These are phyloP conservation scores for Cryptococcus jaspeensis DNA, from an alignment of 1,284 basidiomycete species.

Conservation along the genomic window DNA sequence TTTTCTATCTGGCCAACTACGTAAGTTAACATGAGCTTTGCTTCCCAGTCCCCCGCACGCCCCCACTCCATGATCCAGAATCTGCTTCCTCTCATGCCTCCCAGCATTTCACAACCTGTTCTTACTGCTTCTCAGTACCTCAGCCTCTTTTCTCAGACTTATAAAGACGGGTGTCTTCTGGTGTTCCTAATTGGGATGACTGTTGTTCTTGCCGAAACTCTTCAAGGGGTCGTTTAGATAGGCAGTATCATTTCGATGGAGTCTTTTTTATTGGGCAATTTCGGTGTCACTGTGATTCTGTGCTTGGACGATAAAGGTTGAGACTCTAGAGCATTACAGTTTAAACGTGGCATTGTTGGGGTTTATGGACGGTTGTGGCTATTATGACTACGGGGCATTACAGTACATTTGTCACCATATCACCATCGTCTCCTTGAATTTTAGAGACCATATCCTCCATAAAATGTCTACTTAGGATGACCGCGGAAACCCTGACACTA, in stretches of 20 bases:
- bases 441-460: not conserved
- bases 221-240: not conserved
- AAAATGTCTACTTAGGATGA: no score
- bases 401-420: not conserved
- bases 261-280: no score
- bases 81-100: constrained; percentile 50
- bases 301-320: no score
- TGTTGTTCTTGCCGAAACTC: constrained; percentile 24
- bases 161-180: constrained; percentile 47
- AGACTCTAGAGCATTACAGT: no score
- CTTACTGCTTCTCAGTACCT: constrained; percentile 43
- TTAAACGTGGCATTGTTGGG: no score
- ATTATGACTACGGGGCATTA: no score
- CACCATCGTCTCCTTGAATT: not conserved
- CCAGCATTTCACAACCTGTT: constrained; percentile 34
- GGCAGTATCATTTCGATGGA: not conserved
- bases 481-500: no score
- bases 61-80: constrained; percentile 46
- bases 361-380: no score
- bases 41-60: constrained; percentile 34
- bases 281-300: no score
- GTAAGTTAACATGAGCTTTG: not conserved
- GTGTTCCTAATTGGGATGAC: constrained; percentile 43
- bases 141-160: constrained; percentile 39
- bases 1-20: not conserved